These are phyloP conservation scores for Lasiosphaeris hirsuta DNA, from an alignment of 495 filamentous ascomycete species.

Conservation along the genomic window DNA sequence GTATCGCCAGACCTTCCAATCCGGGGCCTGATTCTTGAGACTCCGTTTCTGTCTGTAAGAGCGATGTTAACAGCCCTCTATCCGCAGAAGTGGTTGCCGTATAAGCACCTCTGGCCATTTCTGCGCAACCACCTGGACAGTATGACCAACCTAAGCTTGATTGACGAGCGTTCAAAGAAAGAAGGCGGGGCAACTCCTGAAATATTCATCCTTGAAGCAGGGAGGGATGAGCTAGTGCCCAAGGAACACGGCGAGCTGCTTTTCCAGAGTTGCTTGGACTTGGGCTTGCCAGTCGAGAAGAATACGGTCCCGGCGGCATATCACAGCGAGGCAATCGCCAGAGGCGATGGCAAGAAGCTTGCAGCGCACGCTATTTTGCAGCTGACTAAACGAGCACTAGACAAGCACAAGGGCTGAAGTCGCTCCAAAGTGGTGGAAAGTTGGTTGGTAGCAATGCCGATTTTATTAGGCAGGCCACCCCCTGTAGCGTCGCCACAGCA, in stretches of 20 bases:
- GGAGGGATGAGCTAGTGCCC: conserved; percentile 67
- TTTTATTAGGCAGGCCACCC: conserved; percentile 7
- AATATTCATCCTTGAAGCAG: conserved; percentile 60
- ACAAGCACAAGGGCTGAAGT: conserved; percentile 8
- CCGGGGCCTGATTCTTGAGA: conserved; percentile 64
- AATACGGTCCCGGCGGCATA: conserved; percentile 37
- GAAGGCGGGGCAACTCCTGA: conserved; percentile 23
- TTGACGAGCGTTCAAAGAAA: conserved; percentile 26
- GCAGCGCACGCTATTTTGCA: conserved; percentile 34
- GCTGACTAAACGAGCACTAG: conserved; percentile 18
- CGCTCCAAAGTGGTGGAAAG: neutral
- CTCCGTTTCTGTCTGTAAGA: conserved; percentile 69
- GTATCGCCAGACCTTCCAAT: conserved; percentile 22
- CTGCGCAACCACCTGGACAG: conserved; percentile 46
- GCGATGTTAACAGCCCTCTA: conserved; percentile 72
- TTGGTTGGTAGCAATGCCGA: conserved; percentile 9
- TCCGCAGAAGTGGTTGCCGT: conserved; percentile 80
- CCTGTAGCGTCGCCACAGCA: conserved; percentile 14
- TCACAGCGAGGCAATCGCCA: conserved; percentile 45
- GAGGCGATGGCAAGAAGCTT: conserved; percentile 39
- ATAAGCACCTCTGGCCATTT: conserved; percentile 52
- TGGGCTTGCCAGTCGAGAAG: conserved; percentile 38
- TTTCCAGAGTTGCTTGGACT: conserved; percentile 36
- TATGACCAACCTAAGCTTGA: conserved; percentile 38
- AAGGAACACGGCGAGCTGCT: conserved; percentile 52